Conservation (phyloP, 169 alveolate genomes). For the Eimeria praecox region DNA sequence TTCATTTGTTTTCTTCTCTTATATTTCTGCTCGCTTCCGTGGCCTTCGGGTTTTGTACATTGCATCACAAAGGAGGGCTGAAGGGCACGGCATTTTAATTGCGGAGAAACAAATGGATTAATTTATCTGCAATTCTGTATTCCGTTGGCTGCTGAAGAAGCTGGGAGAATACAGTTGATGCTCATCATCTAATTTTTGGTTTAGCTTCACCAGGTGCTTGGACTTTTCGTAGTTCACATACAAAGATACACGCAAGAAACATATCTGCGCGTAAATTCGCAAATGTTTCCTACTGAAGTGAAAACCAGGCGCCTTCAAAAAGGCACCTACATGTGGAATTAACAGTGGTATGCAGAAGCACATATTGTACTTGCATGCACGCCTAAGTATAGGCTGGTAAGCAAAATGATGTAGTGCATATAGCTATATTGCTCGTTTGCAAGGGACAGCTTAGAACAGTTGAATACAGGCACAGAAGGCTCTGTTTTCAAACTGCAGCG, state of each 20-base stretch:
- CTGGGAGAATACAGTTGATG: background rate
- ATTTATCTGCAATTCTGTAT: background rate
- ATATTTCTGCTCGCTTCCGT: background rate
- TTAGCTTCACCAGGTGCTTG: background rate
- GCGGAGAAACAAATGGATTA: background rate
- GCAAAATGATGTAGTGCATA: no score
- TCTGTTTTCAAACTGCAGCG: background rate
- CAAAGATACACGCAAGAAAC: background rate
- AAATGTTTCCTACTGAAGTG: background rate
- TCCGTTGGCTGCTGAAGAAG: background rate
- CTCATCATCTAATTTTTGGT: background rate
- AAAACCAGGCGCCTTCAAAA: background rate
- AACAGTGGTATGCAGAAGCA: no score
- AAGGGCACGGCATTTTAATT: background rate
- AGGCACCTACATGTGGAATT: background rate
- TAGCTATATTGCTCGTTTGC: background rate
- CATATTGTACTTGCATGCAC: no score
- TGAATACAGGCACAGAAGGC: background rate
- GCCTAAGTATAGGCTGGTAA: no score
- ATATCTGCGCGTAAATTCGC: background rate
- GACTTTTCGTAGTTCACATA: background rate
- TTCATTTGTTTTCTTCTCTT: background rate
- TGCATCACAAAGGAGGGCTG: background rate
- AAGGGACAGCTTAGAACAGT: background rate
- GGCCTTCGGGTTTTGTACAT: background rate